Conservation (phyloP, 2,329 filamentous ascomycete species). For the Penicillium expansum region DNA sequence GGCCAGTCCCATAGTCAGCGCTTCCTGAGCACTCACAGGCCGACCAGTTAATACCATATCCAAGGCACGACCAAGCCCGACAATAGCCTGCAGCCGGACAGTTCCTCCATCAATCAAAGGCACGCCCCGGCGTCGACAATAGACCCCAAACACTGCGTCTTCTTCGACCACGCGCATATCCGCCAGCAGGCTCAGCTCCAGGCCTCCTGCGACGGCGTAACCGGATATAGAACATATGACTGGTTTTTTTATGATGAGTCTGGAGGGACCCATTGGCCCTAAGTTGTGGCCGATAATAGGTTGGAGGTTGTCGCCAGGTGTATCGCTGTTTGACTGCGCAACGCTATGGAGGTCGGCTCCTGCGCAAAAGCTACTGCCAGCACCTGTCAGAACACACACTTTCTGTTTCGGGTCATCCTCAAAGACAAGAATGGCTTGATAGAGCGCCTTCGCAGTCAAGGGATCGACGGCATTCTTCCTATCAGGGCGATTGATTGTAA, state of each 20-base stretch:
- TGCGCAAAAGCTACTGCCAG: conserved; percentile 52
- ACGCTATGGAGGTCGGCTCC: conserved; percentile 53
- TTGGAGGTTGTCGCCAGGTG: conserved; percentile 22
- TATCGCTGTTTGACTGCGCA: conserved; percentile 23
- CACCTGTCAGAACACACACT: conserved; percentile 52
- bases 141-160: conserved; percentile 55
- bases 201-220: conserved; percentile 54
- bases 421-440: conserved; percentile 49
- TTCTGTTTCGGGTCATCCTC: conserved; percentile 53
- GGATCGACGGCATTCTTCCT: conserved; percentile 54
- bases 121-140: conserved; percentile 54
- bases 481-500: conserved; percentile 53
- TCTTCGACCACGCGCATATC: conserved; percentile 56
- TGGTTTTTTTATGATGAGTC: conserved; percentile 54
- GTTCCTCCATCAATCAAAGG: conserved; percentile 55
- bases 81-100: conserved; percentile 50
- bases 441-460: conserved; percentile 49
- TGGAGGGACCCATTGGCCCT: conserved; percentile 54
- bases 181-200: conserved; percentile 53
- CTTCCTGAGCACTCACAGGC: conserved; percentile 50
- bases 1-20: conserved; percentile 52
- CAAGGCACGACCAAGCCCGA: conserved; percentile 54
- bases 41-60: conserved; percentile 59
- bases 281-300: conserved; percentile 39
- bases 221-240: conserved; percentile 53